Base-by-base conservation (phyloP, 1,284 basidiomycete genomes). In the Rhizopogon parksii region DNA sequence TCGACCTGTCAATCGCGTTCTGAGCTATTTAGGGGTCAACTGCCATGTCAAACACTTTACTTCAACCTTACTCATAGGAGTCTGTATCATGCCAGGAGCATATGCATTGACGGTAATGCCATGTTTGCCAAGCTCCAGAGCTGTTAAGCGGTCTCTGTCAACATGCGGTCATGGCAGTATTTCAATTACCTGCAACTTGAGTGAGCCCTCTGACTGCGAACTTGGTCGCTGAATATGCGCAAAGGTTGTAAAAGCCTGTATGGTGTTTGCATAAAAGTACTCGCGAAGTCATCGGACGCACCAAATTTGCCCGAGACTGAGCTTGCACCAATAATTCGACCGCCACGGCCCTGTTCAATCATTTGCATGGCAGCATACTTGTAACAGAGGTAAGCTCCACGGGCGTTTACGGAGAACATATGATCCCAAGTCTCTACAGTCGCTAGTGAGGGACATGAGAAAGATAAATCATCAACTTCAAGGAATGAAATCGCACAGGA, bases 261-360 rank as follows among this genome's bases (percentile, higher is more conserved):
- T 14, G 11, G 24, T 11, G 15, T 19, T 7, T n/a, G 4, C n/a
- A 24, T 25, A 24, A 38, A 50, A 32, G 6, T 30, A 50, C 24
- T 42, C 14, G 11, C 9, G 17, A 4, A 21, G 15, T 24, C 19
- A 8, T 39, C 7, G 4, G 25, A 39, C 11, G 4, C 7, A 12
- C 30, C 50, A 2, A 48, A 14, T 60, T 50, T 53, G 35, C 53
- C 35, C n/a, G 7, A n/a, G 4, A 34, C 61, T 6, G 65, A 68
- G 21, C 65, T 64, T 7, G 67, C 64, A 53, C 71, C 72, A 40
- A 74, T 63, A 42, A 74, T 69, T 40, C 70, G 61, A 2, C 72
- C 72, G 7, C 72, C 72, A 19, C 53, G 56, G 11, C 70, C 71
- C 57, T 74, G 71, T 58, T 66, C 66, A 47, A 74, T 68, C 71